phyloP scores from a whole-genome alignment of 148 eudicot genomes.

The Chenopodium quinoa region DNA sequence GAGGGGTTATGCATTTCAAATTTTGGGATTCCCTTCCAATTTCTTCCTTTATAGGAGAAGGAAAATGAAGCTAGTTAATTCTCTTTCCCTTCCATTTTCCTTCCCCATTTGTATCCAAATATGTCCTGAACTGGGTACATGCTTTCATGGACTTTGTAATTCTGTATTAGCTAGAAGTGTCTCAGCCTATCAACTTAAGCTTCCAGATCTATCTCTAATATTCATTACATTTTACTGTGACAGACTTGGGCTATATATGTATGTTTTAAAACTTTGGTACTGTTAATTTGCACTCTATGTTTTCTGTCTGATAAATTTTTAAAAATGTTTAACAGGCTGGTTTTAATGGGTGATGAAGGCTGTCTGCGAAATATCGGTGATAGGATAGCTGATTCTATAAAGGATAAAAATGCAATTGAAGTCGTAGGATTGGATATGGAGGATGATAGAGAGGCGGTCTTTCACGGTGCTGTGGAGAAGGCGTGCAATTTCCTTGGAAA shows the following conservation, averaged over 20 bases:
- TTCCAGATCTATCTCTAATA: neutral
- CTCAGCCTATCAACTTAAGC: neutral
- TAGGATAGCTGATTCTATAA: slow-evolving; percentile 41
- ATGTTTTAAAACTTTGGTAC: neutral
- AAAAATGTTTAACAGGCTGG: slow-evolving; percentile 44
- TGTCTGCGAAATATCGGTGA: slow-evolving; percentile 41
- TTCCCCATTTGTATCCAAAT: neutral
- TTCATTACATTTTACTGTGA: neutral
- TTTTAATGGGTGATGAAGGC: slow-evolving; percentile 71
- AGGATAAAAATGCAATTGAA: slow-evolving; percentile 38
- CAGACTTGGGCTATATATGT: neutral
- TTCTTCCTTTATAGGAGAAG: no score
- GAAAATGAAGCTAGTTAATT: no score
- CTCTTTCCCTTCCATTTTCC: neutral
- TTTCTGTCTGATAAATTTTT: neutral
- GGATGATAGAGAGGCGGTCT: slow-evolving; percentile 57
- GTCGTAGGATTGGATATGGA: slow-evolving; percentile 79
- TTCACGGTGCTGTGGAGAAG: slow-evolving; percentile 67
- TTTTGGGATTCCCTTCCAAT: neutral
- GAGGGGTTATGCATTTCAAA: neutral
- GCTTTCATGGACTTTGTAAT: no score
- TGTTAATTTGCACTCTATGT: neutral
- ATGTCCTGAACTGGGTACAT: no score
- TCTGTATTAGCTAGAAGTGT: neutral
- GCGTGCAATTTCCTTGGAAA: slow-evolving; percentile 54